phyloP scores from a whole-genome alignment of 208 protist genomes.

The Trypanosoma brucei region DNA sequence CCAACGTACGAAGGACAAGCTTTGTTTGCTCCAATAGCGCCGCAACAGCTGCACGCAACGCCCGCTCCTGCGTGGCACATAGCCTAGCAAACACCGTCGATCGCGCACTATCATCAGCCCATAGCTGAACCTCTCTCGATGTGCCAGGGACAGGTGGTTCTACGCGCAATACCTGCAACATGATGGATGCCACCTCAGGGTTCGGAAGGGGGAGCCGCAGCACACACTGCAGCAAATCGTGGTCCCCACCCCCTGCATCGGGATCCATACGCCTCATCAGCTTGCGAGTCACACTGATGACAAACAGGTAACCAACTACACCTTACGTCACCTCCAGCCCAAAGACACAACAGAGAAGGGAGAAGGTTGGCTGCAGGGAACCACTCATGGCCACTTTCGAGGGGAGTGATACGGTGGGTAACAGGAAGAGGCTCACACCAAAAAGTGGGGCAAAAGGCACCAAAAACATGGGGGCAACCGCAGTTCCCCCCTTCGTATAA shows the following conservation, averaged over 20 bases:
- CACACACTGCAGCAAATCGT: constrained; percentile 30
- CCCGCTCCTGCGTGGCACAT: constrained; percentile 19
- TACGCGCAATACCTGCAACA: constrained; percentile 36
- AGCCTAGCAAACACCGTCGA: constrained; percentile 39
- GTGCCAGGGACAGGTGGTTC: constrained; percentile 32
- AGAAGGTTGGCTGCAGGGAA: too few relatives aligned
- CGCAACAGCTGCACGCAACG: constrained; percentile 37
- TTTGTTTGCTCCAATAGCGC: constrained; percentile 46
- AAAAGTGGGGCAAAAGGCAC: too few relatives aligned
- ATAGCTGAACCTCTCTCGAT: constrained; percentile 35
- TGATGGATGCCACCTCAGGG: constrained; percentile 30
- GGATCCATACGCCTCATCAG: constrained; percentile 1
- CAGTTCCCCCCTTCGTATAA: too few relatives aligned
- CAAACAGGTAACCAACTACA: not conserved
- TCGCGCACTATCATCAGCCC: constrained; percentile 30
- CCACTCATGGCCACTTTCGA: too few relatives aligned
- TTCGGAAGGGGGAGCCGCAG: constrained; percentile 39
- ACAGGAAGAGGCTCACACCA: too few relatives aligned
- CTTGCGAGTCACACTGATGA: not conserved
- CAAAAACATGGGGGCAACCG: too few relatives aligned
- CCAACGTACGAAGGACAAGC: constrained; percentile 45
- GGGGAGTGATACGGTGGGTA: too few relatives aligned
- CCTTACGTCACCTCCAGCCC: too few relatives aligned
- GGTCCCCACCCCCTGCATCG: not conserved
- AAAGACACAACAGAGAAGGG: too few relatives aligned